A percentile compares a stretch with the other conserved stretches of the same genome.
These are phyloP conservation scores for Pichia nanzhaoensis DNA, from an alignment of 805 yeast species.

Conservation along the genomic window DNA sequence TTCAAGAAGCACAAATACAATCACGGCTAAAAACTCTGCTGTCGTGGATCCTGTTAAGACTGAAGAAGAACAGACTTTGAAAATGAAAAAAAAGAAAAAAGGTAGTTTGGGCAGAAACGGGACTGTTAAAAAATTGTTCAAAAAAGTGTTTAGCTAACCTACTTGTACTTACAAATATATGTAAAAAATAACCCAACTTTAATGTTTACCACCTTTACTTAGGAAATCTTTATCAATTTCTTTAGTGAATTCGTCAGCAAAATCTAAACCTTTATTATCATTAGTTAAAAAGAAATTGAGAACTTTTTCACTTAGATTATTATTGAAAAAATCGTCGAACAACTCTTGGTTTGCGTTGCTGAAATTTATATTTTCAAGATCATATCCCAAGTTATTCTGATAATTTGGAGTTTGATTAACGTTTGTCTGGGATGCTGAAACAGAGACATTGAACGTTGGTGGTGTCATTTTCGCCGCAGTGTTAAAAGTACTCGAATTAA, in stretches of 20 bases:
- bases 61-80: background rate
- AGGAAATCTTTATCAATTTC: slow-evolving; percentile 64
- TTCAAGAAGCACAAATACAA: background rate
- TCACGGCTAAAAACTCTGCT: background rate
- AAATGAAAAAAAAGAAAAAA: background rate
- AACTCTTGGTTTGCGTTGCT: slow-evolving; percentile 23
- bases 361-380: slow-evolving; percentile 8
- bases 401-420: background rate
- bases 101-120: background rate
- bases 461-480: background rate
- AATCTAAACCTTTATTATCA: slow-evolving; percentile 44
- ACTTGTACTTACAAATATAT: too few species aligned
- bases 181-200: background rate
- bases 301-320: slow-evolving; percentile 32
- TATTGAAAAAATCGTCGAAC: slow-evolving; percentile 29
- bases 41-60: background rate
- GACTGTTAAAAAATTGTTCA: slow-evolving; percentile 8
- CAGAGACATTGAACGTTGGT: background rate
- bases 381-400: background rate
- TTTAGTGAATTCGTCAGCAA: slow-evolving; percentile 75
- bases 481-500: too few species aligned
- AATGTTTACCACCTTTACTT: slow-evolving; percentile 23
- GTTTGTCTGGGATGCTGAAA: too few species aligned
- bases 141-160: slow-evolving; percentile 9
- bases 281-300: slow-evolving; percentile 45